Evolutionary conservation across 768 basidiomycete genomes (phyloP).

Genomic region (Leccinum longicurvipes): DNA sequence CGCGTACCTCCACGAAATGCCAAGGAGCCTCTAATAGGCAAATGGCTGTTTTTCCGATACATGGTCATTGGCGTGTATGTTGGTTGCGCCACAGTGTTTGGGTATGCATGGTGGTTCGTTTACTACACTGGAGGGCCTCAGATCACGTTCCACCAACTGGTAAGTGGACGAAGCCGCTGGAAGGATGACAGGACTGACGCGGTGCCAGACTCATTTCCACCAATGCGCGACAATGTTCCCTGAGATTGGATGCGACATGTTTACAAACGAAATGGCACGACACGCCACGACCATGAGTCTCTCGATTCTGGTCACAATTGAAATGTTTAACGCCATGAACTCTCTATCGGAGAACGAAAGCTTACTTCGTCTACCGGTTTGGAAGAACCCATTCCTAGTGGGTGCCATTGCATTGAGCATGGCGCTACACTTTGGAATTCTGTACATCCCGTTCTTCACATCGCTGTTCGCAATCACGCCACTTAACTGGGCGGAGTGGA

Average conservation of each 20-base stretch:
- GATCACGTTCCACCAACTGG: constrained; percentile 90
- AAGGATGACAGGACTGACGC: constrained; percentile 2
- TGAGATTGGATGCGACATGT: constrained; percentile 94
- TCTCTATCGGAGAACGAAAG: constrained; percentile 97
- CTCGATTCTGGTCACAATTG: constrained; percentile 92
- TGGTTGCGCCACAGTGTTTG: constrained; percentile 91
- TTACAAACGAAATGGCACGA: constrained; percentile 81
- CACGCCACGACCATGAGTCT: constrained; percentile 94
- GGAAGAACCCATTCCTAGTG: constrained; percentile 94
- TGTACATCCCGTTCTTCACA: constrained; percentile 97
- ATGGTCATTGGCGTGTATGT: constrained; percentile 92
- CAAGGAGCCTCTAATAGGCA: constrained; percentile 85
- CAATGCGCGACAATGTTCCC: constrained; percentile 82
- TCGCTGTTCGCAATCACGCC: constrained; percentile 89
- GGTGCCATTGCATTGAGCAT: constrained; percentile 88
- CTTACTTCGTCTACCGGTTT: constrained; percentile 80
- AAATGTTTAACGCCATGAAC: constrained; percentile 99
- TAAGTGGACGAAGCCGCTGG: constrained; percentile 40
- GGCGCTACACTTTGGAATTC: constrained; percentile 88
- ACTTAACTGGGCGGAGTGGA: constrained; percentile 94
- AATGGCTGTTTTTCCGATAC: constrained; percentile 96
- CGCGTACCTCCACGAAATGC: constrained; percentile 86
- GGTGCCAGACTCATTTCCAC: constrained; percentile 87
- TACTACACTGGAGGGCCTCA: constrained; percentile 88
- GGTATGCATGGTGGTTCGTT: constrained; percentile 99